A percentile compares a stretch with the other conserved stretches of the same genome.
Evolutionary conservation across 139 green algal genomes (phyloP).

Genomic region (Coccomyxa sp.): DNA sequence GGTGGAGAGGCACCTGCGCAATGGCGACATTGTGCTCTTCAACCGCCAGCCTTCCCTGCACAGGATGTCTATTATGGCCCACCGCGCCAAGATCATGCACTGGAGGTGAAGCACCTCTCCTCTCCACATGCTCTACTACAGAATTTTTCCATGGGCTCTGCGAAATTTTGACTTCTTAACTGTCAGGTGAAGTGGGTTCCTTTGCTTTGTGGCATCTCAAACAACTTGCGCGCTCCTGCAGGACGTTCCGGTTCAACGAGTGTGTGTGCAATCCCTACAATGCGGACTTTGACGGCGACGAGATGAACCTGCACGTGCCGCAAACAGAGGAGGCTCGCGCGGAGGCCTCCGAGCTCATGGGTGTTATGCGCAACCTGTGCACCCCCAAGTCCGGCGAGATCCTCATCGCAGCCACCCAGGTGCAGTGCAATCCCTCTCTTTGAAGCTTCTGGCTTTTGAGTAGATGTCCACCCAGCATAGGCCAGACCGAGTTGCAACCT

Average conservation of each 20-base stretch:
- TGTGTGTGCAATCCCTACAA: constrained; percentile 97
- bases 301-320: constrained; percentile 99
- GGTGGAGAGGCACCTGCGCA: constrained; percentile 88
- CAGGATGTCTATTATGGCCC: constrained; percentile 97
- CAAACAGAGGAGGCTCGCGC: constrained; percentile 94
- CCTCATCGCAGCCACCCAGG: constrained; percentile 89
- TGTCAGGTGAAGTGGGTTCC: neutral
- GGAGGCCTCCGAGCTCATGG: constrained; percentile 90
- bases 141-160: neutral
- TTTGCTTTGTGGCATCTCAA: neutral
- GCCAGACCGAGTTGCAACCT: neutral
- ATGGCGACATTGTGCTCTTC: constrained; percentile 97
- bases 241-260: constrained; percentile 98
- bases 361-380: constrained; percentile 86
- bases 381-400: constrained; percentile 98
- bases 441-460: neutral
- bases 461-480: too few relatives aligned
- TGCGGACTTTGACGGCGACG: constrained; percentile 98
- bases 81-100: constrained; percentile 79
- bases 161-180: too few relatives aligned
- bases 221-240: constrained; percentile 2
- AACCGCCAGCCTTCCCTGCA: constrained; percentile 97
- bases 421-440: neutral
- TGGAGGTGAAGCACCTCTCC: constrained; percentile 36
- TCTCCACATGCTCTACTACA: neutral